Percentiles rank a stretch among this genome's conserved stretches.
Evolutionary conservation across 805 yeast genomes (phyloP).

Genomic region (Ogataea henricii): DNA sequence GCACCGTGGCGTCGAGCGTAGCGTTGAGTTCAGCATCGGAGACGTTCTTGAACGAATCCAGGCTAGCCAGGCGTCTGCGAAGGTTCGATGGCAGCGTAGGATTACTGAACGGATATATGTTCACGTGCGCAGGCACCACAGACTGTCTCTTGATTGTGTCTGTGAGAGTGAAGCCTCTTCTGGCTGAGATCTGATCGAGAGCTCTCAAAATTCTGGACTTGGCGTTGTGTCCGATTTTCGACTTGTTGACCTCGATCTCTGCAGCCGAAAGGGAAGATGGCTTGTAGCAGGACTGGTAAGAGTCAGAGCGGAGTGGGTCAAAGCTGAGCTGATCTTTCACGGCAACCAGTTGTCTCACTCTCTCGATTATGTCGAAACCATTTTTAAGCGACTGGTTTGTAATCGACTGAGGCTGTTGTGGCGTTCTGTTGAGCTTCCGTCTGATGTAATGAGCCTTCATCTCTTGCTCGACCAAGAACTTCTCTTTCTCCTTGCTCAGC

Average conservation of each 20-base stretch:
- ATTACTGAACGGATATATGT: conserved; percentile 30
- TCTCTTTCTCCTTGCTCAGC: background rate
- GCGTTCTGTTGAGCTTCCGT: conserved; percentile 2
- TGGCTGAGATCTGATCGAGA: conserved; percentile 24
- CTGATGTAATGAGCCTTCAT: conserved; percentile 10
- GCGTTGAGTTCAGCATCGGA: conserved; percentile 23
- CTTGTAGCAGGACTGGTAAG: conserved; percentile 9
- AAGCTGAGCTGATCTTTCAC: conserved; percentile 3
- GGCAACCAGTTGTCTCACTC: conserved; percentile 7
- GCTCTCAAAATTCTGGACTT: conserved; percentile 34
- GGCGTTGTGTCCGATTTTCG: conserved; percentile 29
- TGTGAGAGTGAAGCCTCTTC: conserved; percentile 26
- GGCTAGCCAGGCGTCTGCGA: conserved; percentile 16
- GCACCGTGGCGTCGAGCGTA: conserved; percentile 29
- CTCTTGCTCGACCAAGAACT: conserved; percentile 7
- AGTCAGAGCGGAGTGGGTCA: conserved; percentile 2
- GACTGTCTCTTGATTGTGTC: conserved; percentile 16
- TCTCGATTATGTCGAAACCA: conserved; percentile 12
- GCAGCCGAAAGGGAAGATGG: conserved; percentile 10
- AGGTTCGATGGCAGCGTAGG: conserved; percentile 23
- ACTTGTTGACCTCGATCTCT: conserved; percentile 29
- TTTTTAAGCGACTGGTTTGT: conserved; percentile 9
- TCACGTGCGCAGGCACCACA: conserved; percentile 20
- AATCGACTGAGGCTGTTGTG: background rate
- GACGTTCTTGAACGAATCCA: conserved; percentile 15